Evolutionary conservation across 768 basidiomycete species (phyloP).

Genomic region (Obba rivulosa): DNA sequence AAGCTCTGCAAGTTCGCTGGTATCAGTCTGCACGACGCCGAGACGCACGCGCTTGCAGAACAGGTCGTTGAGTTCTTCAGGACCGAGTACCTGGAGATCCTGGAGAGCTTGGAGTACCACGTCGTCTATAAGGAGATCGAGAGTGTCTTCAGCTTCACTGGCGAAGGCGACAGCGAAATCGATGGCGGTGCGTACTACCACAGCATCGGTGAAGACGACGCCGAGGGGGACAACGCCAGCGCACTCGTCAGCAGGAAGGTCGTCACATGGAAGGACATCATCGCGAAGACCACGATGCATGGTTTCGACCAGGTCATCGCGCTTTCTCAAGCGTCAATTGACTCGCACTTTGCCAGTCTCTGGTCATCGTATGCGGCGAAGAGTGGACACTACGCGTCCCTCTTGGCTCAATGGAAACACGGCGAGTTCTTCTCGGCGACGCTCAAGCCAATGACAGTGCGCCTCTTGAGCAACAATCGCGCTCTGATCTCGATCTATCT

Average conservation of each 20-base stretch:
- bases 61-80: conserved; percentile 19
- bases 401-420: conserved; percentile 11
- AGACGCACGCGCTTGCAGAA: conserved; percentile 12
- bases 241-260: conserved; percentile 2
- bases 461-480: conserved; percentile 17
- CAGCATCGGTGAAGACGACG: neutral
- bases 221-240: neutral
- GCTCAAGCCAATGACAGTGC: conserved; percentile 19
- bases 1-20: conserved; percentile 10
- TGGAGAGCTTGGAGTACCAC: conserved; percentile 20
- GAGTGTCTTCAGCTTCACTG: no score
- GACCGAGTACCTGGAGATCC: conserved; percentile 21
- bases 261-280: conserved; percentile 11
- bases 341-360: conserved; percentile 15
- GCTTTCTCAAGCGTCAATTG: conserved; percentile 23
- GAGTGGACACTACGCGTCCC: conserved; percentile 5
- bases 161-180: no score
- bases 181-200: neutral
- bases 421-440: conserved; percentile 16
- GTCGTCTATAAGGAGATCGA: conserved; percentile 11
- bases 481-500: conserved; percentile 22
- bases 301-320: conserved; percentile 24
- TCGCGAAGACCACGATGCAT: conserved; percentile 15
- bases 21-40: conserved; percentile 3
- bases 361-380: conserved; percentile 8